A percentile compares a stretch with the other conserved stretches of the same genome.
phyloP scores from a whole-genome alignment of 2,329 filamentous ascomycete genomes.

The Bipolaris bicolor region DNA sequence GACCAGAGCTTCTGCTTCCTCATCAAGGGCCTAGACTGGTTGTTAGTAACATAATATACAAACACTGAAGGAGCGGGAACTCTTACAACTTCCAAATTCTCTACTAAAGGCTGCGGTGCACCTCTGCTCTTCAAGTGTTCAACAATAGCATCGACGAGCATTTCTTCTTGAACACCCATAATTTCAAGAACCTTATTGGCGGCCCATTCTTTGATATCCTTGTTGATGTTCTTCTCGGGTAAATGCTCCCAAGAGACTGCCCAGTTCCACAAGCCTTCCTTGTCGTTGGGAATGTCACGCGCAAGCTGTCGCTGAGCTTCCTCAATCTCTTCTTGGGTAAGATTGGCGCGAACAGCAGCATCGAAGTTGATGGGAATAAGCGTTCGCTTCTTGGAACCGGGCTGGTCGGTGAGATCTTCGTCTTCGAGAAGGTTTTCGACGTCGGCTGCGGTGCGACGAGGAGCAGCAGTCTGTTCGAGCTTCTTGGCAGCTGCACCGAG shows the following conservation, averaged over 20 bases:
- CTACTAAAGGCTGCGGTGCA: slow-evolving; percentile 78
- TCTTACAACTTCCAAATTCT: slow-evolving; percentile 82
- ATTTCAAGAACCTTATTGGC: slow-evolving; percentile 99
- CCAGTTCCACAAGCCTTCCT: slow-evolving; percentile 90
- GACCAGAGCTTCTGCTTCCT: slow-evolving; percentile 90
- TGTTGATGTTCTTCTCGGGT: slow-evolving; percentile 77
- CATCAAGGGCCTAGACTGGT: slow-evolving; percentile 74
- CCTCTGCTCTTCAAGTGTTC: slow-evolving; percentile 80
- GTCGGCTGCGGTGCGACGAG: slow-evolving; percentile 83
- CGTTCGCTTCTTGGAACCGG: slow-evolving; percentile 71
- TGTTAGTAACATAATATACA: slow-evolving; percentile 44
- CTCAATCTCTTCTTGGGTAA: slow-evolving; percentile 87
- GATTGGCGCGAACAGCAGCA: slow-evolving; percentile 49
- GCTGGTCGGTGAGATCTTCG: slow-evolving; percentile 74
- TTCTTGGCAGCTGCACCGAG: slow-evolving; percentile 85
- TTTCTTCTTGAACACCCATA: slow-evolving; percentile 92
- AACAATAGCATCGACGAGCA: slow-evolving; percentile 91
- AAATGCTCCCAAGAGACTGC: slow-evolving; percentile 90
- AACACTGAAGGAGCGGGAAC: slow-evolving; percentile 27
- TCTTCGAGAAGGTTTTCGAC: slow-evolving; percentile 94
- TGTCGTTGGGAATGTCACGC: slow-evolving; percentile 86
- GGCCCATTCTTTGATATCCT: slow-evolving; percentile 91
- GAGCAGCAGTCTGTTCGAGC: slow-evolving; percentile 60
- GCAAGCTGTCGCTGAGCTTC: slow-evolving; percentile 83
- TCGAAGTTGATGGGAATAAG: slow-evolving; percentile 61